Base-by-base conservation (phyloP, 2,329 filamentous ascomycete genomes). In the Penicillium sumatraense region DNA sequence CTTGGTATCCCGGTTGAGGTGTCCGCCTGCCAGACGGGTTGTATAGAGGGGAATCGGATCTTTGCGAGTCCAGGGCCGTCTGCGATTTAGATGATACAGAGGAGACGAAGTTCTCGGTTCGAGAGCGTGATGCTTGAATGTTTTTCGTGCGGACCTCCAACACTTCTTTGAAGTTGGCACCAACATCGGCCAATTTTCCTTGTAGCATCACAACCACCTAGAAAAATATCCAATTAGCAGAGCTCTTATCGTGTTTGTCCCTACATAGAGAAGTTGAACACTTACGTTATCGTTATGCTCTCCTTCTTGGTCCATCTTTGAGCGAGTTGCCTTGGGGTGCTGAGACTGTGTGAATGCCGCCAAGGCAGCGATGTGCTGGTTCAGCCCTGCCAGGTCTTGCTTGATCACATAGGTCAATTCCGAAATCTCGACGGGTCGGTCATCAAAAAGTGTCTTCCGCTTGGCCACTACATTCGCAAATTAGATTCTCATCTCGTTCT, bases 341-440 rank as follows among this genome's bases (percentile, higher is more conserved):
- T 93, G 88, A 56, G 90, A 84, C 51, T 87, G 85, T 13, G 91
- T 89, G 42, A 97, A 82, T 6, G 83, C 78, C 71, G 96, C 90
- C n/a, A 99, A 81, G 9, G 83, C 81, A 42, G 89, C 89, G 66
- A 98, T 98, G 70, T 96, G 90, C 63, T 91, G 87, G 75, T 97
- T 98, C 54, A 90, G 75, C 4, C 83, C 86, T 1, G 91, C 91
- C 49, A 98, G 85, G 69, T 98, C 93, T 80, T 98, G 93, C 79
- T 98, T 98, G 81, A 98, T 97, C 70, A 98, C 90, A 70, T 93
- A 97, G 7, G 93, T 97, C 73, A 97, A 86, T 75, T 98, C 92
- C 74, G 95, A 95, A 74, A 98, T 97, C 77, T 99, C 95, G 52
- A 97, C 90, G 0, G 95, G 92, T 72, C 91, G 86, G 78, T 99